Conservation (phyloP, 805 yeast genomes). For the Kodamaea laetipori region DNA sequence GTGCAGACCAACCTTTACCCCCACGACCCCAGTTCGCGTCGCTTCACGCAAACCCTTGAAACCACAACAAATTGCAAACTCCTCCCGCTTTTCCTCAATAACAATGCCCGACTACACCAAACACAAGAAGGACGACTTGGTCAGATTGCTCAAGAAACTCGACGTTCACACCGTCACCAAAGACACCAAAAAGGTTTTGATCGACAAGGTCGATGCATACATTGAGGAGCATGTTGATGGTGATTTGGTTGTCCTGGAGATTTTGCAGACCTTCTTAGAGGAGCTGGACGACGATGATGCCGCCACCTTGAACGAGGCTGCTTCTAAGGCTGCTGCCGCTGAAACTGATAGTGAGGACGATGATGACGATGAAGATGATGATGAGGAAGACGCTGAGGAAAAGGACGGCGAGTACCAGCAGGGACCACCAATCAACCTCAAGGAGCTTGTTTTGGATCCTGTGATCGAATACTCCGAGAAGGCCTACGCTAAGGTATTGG, state of each 20-base stretch:
- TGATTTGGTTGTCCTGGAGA: slow-evolving; percentile 19
- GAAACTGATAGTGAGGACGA: slow-evolving; percentile 21
- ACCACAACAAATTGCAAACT: slow-evolving; percentile 6
- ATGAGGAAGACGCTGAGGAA: slow-evolving; percentile 34
- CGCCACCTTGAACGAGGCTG: slow-evolving; percentile 4
- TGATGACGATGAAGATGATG: slow-evolving; percentile 25
- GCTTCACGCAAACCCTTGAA: slow-evolving; percentile 5
- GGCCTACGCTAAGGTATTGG: slow-evolving; percentile 26
- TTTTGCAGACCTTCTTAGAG: slow-evolving; percentile 19
- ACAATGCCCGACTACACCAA: slow-evolving; percentile 29
- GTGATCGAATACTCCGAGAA: slow-evolving; percentile 33
- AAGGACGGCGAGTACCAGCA: slow-evolving; percentile 39
- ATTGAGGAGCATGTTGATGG: slow-evolving; percentile 29
- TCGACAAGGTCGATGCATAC: slow-evolving; percentile 38
- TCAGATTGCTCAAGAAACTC: slow-evolving; percentile 35
- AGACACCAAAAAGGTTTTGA: slow-evolving; percentile 44
- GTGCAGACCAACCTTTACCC: too few relatives aligned
- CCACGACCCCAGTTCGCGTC: slow-evolving; percentile 2
- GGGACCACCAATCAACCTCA: slow-evolving; percentile 43
- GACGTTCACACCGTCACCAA: slow-evolving; percentile 37
- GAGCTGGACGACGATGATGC: slow-evolving; percentile 22
- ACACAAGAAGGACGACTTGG: slow-evolving; percentile 44
- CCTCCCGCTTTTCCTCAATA: slow-evolving; percentile 2
- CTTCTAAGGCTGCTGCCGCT: slow-evolving; percentile 8
- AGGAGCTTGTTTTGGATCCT: slow-evolving; percentile 42